Evolutionary conservation across 345 rosid species (phyloP), one percentile per base, ranked within the genome.

Genomic region (Angophora floribunda): DNA sequence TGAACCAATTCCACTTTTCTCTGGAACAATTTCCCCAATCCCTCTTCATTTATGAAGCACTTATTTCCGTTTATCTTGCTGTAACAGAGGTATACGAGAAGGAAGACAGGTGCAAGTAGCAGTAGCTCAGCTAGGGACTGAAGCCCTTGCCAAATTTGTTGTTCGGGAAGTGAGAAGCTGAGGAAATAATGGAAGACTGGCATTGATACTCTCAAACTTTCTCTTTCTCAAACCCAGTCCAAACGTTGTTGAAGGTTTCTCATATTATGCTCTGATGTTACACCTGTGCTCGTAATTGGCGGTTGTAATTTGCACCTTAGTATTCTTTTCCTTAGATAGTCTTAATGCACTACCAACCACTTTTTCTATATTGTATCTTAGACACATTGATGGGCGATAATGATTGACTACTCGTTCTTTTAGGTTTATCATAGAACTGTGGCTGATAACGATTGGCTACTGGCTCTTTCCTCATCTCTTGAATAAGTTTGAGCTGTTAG

Each of bases 51-150:
- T 52, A 51, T 85, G n/a, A 85, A 51, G 87, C 57, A 32, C 50
- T 53, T 52, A 87, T 86, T 70, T 85, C 57, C 26, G 30, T 52
- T 86, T 45, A 16, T 86, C 89, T 53, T 17, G 36, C 86, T 26
- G 86, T 87, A 32, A 87, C 93, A 93, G 96, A 92, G 84, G 87
- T 93, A 94, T 55, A 89, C 78, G 0, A 92, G 92, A 87, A 94
- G 90, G 88, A 91, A 26, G 52, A 63, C 90, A 15, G 88, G 87
- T 75, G 88, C 94, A 13, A 90, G 91, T 55, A 89, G 91, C 89
- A 84, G 89, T 45, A 90, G 94, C 80, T 41, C 86, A 17, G 59
- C 24, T 59, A 88, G 45, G 85, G 96, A 92, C 87, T 95, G 91
- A 94, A 87, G 75, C 57, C 78, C 49, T 41, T 44, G 26, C 49